Conservation (phyloP, 2,329 filamentous ascomycete genomes). For the Cadophora sp. region DNA sequence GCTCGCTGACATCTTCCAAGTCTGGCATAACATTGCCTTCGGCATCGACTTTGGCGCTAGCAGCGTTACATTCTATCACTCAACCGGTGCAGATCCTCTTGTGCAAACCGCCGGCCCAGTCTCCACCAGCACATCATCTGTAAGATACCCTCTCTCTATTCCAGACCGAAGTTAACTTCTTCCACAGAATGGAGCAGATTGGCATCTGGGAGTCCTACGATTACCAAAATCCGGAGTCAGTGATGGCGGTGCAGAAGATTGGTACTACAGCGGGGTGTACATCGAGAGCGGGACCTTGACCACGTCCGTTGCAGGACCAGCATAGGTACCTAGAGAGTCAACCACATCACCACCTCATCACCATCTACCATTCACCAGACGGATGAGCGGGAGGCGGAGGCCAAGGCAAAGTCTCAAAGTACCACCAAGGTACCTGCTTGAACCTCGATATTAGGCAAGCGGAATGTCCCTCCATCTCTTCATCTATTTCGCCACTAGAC, state of each 20-base stretch:
- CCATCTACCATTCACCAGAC: too few relatives aligned
- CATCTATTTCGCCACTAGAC: slow-evolving; percentile 7
- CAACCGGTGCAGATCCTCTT: slow-evolving; percentile 66
- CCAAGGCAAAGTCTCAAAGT: background rate
- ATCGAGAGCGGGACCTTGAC: slow-evolving; percentile 62
- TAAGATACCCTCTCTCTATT: background rate
- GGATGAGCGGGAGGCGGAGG: slow-evolving; percentile 3
- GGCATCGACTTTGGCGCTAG: slow-evolving; percentile 72
- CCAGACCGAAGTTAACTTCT: background rate
- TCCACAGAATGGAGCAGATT: slow-evolving; percentile 66
- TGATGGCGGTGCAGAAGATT: slow-evolving; percentile 61
- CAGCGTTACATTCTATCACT: slow-evolving; percentile 74
- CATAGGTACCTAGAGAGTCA: background rate
- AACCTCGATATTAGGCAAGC: slow-evolving; percentile 15
- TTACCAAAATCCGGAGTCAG: slow-evolving; percentile 60
- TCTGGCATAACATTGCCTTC: slow-evolving; percentile 80
- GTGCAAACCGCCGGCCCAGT: slow-evolving; percentile 65
- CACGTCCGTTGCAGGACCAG: slow-evolving; percentile 44
- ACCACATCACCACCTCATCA: background rate
- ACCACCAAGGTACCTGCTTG: slow-evolving; percentile 9
- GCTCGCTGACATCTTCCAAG: slow-evolving; percentile 35
- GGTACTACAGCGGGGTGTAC: slow-evolving; percentile 74
- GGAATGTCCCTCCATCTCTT: slow-evolving; percentile 8
- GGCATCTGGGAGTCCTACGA: slow-evolving; percentile 74
- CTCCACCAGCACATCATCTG: slow-evolving; percentile 61